Evolutionary conservation across 202 grass and related monocot species (phyloP).

Genomic region (Schoenoplectus tabernaemontani): DNA sequence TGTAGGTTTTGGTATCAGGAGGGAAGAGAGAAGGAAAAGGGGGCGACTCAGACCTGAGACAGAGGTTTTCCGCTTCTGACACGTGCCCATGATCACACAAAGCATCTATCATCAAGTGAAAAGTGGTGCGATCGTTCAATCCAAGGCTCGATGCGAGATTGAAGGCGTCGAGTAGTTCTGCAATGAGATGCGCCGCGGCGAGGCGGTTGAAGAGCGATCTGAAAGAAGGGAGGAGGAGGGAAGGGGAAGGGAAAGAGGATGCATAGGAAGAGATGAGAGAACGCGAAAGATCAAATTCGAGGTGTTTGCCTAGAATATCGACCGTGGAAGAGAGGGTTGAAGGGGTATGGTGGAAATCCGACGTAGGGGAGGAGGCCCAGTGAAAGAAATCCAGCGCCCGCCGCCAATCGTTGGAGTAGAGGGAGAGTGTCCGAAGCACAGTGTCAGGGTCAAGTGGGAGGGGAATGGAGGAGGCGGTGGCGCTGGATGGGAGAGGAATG

Average conservation of each 20-base stretch:
- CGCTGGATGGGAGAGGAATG: slow-evolving; percentile 16
- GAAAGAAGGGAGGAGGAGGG: slow-evolving; percentile 71
- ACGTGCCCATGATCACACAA: slow-evolving; percentile 75
- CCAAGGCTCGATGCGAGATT: slow-evolving; percentile 39
- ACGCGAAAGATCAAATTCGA: slow-evolving; percentile 60
- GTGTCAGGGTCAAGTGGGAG: slow-evolving; percentile 40
- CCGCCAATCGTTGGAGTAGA: slow-evolving; percentile 76
- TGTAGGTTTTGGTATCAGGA: slow-evolving; percentile 64
- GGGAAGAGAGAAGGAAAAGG: slow-evolving; percentile 34
- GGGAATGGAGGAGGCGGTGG: slow-evolving; percentile 15
- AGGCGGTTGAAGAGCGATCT: slow-evolving; percentile 82
- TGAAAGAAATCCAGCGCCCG: slow-evolving; percentile 81
- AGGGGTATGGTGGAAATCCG: slow-evolving; percentile 36
- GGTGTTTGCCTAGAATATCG: slow-evolving; percentile 87
- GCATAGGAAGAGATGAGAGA: slow-evolving; percentile 58
- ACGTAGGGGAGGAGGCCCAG: slow-evolving; percentile 44
- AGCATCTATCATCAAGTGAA: slow-evolving; percentile 69
- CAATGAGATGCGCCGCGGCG: slow-evolving; percentile 67
- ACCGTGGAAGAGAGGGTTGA: slow-evolving; percentile 47
- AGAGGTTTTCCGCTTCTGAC: slow-evolving; percentile 59
- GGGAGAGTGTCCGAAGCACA: slow-evolving; percentile 59
- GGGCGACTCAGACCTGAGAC: slow-evolving; percentile 36
- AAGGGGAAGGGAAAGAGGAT: slow-evolving; percentile 22
- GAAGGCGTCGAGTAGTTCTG: slow-evolving; percentile 52
- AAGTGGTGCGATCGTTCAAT: slow-evolving; percentile 47